Evolutionary conservation across 2,329 filamentous ascomycete genomes (phyloP).

Genomic region (Ophiostoma piceae): DNA sequence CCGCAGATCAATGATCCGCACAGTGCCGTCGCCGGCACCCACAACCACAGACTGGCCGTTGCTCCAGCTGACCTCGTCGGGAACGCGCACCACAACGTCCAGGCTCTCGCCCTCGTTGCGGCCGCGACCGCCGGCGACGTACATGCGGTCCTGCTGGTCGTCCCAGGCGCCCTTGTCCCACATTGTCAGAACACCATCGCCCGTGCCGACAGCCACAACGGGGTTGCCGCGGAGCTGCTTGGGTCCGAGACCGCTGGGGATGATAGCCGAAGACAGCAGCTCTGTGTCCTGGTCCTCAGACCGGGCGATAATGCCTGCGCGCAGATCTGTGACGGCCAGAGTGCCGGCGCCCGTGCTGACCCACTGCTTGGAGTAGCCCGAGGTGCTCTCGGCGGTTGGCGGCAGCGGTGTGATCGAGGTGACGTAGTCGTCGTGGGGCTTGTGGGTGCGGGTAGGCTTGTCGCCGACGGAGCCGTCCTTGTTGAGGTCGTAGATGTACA

Average conservation of each 20-base stretch:
- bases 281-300: slow-evolving; percentile 96
- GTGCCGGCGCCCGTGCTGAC: slow-evolving; percentile 89
- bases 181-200: slow-evolving; percentile 75
- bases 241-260: slow-evolving; percentile 65
- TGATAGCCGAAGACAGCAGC: slow-evolving; percentile 72
- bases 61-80: slow-evolving; percentile 60
- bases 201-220: slow-evolving; percentile 68
- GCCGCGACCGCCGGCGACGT: slow-evolving; percentile 56
- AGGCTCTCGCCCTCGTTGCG: slow-evolving; percentile 64
- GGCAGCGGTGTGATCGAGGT: slow-evolving; percentile 82
- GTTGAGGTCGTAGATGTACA: slow-evolving; percentile 84
- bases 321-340: slow-evolving; percentile 80
- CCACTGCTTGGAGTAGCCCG: slow-evolving; percentile 90
- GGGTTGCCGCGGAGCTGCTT: slow-evolving; percentile 63
- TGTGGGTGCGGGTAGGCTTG: slow-evolving; percentile 71
- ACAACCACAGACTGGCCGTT: slow-evolving; percentile 67
- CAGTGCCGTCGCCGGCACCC: slow-evolving; percentile 72
- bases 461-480: slow-evolving; percentile 44
- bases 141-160: slow-evolving; percentile 85
- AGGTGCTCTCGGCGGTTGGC: slow-evolving; percentile 72
- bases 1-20: slow-evolving; percentile 72
- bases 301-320: slow-evolving; percentile 76
- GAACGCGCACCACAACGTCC: slow-evolving; percentile 69
- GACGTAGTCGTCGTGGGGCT: slow-evolving; percentile 88
- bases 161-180: slow-evolving; percentile 97